Evolutionary conservation across 441 rosid genomes (phyloP).

Genomic region (Gossypium davidsonii): DNA sequence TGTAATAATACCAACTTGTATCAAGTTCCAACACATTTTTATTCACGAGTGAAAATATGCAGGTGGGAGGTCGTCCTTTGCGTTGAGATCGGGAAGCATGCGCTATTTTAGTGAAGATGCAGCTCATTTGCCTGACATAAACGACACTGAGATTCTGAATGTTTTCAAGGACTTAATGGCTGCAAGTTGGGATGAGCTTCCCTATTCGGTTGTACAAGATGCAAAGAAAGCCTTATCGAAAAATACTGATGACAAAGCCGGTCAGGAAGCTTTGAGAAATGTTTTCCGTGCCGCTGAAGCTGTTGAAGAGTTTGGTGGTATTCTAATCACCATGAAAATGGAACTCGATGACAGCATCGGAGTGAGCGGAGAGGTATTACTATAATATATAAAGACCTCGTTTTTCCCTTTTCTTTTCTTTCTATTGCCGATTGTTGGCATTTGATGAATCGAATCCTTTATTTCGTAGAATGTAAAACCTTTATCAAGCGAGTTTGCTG

Average conservation of each 20-base stretch:
- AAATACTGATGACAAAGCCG: slow-evolving; percentile 55
- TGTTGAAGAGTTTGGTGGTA: slow-evolving; percentile 75
- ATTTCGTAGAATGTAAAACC: slow-evolving; percentile 62
- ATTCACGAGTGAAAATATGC: slow-evolving; percentile 16
- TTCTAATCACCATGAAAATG: slow-evolving; percentile 66
- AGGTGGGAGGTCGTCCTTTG: slow-evolving; percentile 42
- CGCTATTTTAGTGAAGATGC: slow-evolving; percentile 58
- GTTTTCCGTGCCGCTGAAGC: slow-evolving; percentile 82
- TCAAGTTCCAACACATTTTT: neutral
- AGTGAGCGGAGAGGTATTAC: slow-evolving; percentile 77
- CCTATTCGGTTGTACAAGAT: slow-evolving; percentile 35
- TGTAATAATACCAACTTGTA: neutral
- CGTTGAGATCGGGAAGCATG: slow-evolving; percentile 37
- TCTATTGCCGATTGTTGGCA: neutral
- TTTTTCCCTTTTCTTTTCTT: neutral
- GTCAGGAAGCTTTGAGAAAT: slow-evolving; percentile 62
- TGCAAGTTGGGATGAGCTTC: slow-evolving; percentile 67
- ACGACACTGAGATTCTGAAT: slow-evolving; percentile 45
- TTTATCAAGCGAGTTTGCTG: slow-evolving; percentile 41
- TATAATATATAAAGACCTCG: neutral
- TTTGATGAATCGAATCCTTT: slow-evolving; percentile 14
- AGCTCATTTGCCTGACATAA: slow-evolving; percentile 55
- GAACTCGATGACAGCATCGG: slow-evolving; percentile 87
- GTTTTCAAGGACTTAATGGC: slow-evolving; percentile 89
- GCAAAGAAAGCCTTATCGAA: slow-evolving; percentile 59